phyloP scores from a whole-genome alignment of 1,139 yeast genomes.

The Blastobotrys petasosporus region DNA sequence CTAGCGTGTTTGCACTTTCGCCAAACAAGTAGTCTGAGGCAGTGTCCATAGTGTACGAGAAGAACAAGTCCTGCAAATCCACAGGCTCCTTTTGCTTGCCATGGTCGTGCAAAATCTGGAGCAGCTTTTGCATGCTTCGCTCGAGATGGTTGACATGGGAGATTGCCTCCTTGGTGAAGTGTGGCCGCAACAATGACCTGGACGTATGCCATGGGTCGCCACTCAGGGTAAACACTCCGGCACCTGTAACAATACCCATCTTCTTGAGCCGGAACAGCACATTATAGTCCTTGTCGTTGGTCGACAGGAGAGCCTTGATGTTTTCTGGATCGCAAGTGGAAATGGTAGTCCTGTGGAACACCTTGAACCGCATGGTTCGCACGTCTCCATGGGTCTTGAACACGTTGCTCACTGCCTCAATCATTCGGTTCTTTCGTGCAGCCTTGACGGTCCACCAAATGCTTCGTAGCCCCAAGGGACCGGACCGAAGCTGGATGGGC shows the following conservation, averaged over 20 bases:
- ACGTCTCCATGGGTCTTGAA: constrained; percentile 9
- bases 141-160: constrained; percentile 44
- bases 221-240: constrained; percentile 51
- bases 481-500: background rate
- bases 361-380: constrained; percentile 5
- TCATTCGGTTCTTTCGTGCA: constrained; percentile 2
- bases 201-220: constrained; percentile 52
- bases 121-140: constrained; percentile 35
- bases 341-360: constrained; percentile 2
- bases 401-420: constrained; percentile 11
- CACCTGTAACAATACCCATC: constrained; percentile 44
- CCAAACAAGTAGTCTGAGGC: constrained; percentile 56
- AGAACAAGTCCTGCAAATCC: constrained; percentile 46
- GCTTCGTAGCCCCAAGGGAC: constrained; percentile 2
- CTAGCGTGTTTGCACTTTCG: constrained; percentile 40
- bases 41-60: constrained; percentile 48
- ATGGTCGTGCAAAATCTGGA: constrained; percentile 11
- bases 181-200: constrained; percentile 50
- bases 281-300: constrained; percentile 19
- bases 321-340: constrained; percentile 17
- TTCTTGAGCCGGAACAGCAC: constrained; percentile 41
- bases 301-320: constrained; percentile 30
- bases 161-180: constrained; percentile 48
- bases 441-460: constrained; percentile 5
- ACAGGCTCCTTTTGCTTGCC: constrained; percentile 19